Base-by-base conservation (phyloP, 2,329 filamentous ascomycete genomes). In the Parastagonospora nodorum region DNA sequence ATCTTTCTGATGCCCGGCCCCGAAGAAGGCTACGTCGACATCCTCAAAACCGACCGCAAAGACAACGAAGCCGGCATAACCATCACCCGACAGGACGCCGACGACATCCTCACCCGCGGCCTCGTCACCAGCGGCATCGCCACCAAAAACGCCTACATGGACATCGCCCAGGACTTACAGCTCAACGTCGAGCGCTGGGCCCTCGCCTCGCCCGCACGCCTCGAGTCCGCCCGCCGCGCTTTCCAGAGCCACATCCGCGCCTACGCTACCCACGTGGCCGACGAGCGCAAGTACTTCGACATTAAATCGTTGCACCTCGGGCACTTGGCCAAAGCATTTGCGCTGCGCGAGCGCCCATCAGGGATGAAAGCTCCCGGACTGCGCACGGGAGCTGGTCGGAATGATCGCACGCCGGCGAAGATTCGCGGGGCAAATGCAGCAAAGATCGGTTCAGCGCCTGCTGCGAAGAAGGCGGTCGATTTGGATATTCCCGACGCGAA, bases 231-330 rank as follows among this genome's bases (percentile, higher is more conserved):
- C 0, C 84, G 91, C 15, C 86, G 90, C 60, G 94, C 88, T 0
- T 99, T 90, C 77, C 91, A 95, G 69, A 94, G 90, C 43, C 92
- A 97, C 67, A 88, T 99, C 47, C 84, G 94, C 47, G 94, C 94
- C 1, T 99, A 99, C 72, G 92, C 94, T 2, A 99, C 94, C 0
- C 94, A 99, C 74, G 84, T 93, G 27, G 87, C 89, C 28, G 87
- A 88, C 37, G 94, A 99, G 77, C 83, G 94, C 45, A 79, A 80
- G 45, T 92, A 89, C 70, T 99, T 99, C 72, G 90, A 97, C 72
- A 95, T 97, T 74, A 92, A 90, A 53, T 85, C 90, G 66, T 77
- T 99, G 40, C 94, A 99, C 72, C 77, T 97, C 7, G 94, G 94
- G 2, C 94, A 99, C 78, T 79, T 94, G 58, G 93, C 93, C 7